Evolutionary conservation across 768 basidiomycete species (phyloP), one percentile per base, ranked within the genome.

Genomic region (Chalciporus chontae): DNA sequence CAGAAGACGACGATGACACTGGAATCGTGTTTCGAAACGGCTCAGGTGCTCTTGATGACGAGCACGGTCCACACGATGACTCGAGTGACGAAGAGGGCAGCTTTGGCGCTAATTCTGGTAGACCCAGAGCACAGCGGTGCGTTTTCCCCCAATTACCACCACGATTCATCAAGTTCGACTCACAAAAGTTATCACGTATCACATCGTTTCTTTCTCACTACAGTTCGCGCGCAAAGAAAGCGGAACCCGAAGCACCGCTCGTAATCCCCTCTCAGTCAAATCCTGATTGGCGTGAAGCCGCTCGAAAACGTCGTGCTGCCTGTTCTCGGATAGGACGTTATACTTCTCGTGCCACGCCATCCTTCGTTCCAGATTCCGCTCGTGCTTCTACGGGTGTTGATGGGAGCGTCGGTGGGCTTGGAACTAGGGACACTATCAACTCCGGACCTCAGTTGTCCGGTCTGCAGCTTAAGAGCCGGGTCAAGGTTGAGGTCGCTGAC

Each of bases 221-320:
- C 58, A 84, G 78, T 48, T 59, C 77, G 26, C 69, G 21, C 71
- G 55, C 75, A 73, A 69, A 45, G 37, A 76, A 71, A 37, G 74
- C 74, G 53, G 73, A 65, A 44, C 69, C 77, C 10, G 64, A 79
- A 36, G 79, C 73, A 4, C 89, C 89, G 0, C 77, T 96, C 8
- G 83, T 96, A 32, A 98, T 99, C 40, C 85, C 94, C 14, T 75
- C 91, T 1, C 73, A 90, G 40, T 74, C 91, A 59, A 95, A 97
- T 61, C 79, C 83, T 23, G 94, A 99, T 64, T 99, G 95, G 95
- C 75, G 91, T 37, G 87, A 83, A 45, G 69, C 82, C 8, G 89
- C 90, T 14, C 76, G 86, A 37, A 84, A 81, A 63, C 75, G 87
- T 8, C 67, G 66, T 3, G 52, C 65, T 14, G 56, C 48, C 36